phyloP scores from a whole-genome alignment of 1,139 yeast genomes.

The Zygosaccharomyces pseudobailii region DNA sequence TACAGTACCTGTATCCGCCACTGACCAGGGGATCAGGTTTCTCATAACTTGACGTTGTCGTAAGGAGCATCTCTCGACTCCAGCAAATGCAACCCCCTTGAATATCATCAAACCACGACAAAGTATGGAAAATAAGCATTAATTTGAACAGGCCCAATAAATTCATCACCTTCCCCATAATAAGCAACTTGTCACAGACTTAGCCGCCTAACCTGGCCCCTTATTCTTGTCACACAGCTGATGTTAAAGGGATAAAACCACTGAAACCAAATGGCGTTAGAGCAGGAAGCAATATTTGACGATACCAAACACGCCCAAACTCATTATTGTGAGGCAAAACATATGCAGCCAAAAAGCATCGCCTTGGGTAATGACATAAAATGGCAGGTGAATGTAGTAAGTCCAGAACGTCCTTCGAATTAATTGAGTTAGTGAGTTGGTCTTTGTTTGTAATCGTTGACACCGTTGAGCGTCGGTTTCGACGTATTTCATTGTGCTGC shows the following conservation, averaged over 20 bases:
- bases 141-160: neutral
- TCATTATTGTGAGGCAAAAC: conserved; percentile 34
- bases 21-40: too few species aligned
- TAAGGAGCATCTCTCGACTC: too few species aligned
- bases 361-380: conserved; percentile 38
- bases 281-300: conserved; percentile 26
- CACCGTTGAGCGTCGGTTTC: conserved; percentile 8
- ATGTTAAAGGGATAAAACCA: neutral
- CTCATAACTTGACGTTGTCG: too few species aligned
- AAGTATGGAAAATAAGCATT: neutral
- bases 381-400: conserved; percentile 41
- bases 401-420: conserved; percentile 36
- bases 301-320: conserved; percentile 31
- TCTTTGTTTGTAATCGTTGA: neutral
- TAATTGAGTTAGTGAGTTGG: conserved; percentile 1
- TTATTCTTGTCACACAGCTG: neutral
- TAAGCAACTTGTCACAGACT: neutral
- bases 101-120: neutral
- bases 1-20: too few species aligned
- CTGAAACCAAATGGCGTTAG: neutral
- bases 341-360: conserved; percentile 39
- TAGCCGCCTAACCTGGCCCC: neutral
- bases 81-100: too few species aligned
- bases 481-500: conserved; percentile 10
- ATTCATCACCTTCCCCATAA: neutral